These are phyloP conservation scores for Agaricus blazei DNA, from an alignment of 768 basidiomycete species.

Conservation along the genomic window DNA sequence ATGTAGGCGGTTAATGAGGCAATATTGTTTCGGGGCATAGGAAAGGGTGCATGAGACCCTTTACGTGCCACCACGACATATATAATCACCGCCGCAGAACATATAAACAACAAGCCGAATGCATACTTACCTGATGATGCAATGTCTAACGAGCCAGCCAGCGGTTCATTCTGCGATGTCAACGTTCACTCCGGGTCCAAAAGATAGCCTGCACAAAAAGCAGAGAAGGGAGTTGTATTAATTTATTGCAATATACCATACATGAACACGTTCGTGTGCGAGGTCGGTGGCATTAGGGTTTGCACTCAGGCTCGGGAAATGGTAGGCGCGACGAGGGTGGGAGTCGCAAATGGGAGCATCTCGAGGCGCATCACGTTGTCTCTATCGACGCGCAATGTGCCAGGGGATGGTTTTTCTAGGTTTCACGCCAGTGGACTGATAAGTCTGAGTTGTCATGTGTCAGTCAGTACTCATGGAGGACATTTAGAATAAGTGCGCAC, in stretches of 20 bases:
- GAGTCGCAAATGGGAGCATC: background rate
- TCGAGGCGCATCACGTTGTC: background rate
- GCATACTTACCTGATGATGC: slow-evolving; percentile 23
- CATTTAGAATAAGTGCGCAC: slow-evolving; percentile 42
- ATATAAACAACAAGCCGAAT: background rate
- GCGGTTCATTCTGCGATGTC: background rate
- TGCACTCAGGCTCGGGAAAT: background rate
- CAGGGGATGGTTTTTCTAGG: slow-evolving; percentile 9
- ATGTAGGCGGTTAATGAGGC: slow-evolving; percentile 39
- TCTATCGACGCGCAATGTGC: slow-evolving; percentile 12
- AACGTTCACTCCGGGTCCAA: background rate
- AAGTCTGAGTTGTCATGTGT: slow-evolving; percentile 47
- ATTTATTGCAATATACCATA: slow-evolving; percentile 12
- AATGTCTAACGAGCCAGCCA: no score
- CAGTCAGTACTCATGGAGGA: slow-evolving; percentile 6
- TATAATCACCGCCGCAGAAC: slow-evolving; percentile 48
- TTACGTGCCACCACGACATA: slow-evolving; percentile 57
- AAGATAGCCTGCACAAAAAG: background rate
- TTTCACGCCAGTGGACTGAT: slow-evolving; percentile 87
- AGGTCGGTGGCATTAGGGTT: background rate
- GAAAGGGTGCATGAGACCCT: background rate
- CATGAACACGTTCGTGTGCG: slow-evolving; percentile 7
- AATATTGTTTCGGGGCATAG: slow-evolving; percentile 25
- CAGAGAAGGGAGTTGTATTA: background rate
- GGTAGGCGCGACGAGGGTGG: slow-evolving; percentile 4